Evolutionary conservation across 2,329 filamentous ascomycete species (phyloP).

Genomic region (Ophiostoma triangulosporum): DNA sequence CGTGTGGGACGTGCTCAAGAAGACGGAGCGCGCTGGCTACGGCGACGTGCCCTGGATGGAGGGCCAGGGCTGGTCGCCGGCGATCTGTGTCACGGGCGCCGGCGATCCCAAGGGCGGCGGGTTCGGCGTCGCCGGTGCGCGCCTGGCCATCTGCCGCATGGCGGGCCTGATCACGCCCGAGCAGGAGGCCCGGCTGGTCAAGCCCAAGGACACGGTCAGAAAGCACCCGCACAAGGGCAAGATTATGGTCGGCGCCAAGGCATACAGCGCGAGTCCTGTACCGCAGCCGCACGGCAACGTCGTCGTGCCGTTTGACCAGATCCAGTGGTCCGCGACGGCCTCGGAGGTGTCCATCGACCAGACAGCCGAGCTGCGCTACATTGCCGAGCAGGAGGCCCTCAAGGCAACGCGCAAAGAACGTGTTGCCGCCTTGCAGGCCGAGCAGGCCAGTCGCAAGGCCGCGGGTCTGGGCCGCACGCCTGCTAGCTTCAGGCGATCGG

Average conservation of each 20-base stretch:
- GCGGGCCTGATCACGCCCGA: slow-evolving; percentile 20
- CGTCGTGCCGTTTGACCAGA: slow-evolving; percentile 23
- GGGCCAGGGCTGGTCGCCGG: slow-evolving; percentile 20
- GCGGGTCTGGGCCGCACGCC: background rate
- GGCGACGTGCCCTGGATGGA: slow-evolving; percentile 15
- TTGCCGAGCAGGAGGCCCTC: slow-evolving; percentile 5
- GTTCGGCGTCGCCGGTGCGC: slow-evolving; percentile 21
- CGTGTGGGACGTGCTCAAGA: slow-evolving; percentile 20
- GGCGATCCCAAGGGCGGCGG: slow-evolving; percentile 20
- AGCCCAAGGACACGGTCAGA: background rate
- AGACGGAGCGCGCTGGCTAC: slow-evolving; percentile 12
- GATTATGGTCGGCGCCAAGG: background rate
- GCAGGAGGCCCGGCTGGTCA: slow-evolving; percentile 1
- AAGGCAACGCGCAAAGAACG: background rate
- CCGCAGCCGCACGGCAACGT: slow-evolving; percentile 1
- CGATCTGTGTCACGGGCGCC: slow-evolving; percentile 22
- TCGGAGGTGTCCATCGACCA: slow-evolving; percentile 8
- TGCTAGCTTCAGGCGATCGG: background rate
- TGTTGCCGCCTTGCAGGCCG: background rate
- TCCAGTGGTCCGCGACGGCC: slow-evolving; percentile 14
- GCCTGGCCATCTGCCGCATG: slow-evolving; percentile 22
- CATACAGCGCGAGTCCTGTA: background rate
- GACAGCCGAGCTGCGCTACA: slow-evolving; percentile 8
- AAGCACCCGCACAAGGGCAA: background rate
- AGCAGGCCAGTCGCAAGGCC: background rate